Evolutionary conservation across 495 filamentous ascomycete genomes (phyloP).

Genomic region (Rhypophila decipiens): DNA sequence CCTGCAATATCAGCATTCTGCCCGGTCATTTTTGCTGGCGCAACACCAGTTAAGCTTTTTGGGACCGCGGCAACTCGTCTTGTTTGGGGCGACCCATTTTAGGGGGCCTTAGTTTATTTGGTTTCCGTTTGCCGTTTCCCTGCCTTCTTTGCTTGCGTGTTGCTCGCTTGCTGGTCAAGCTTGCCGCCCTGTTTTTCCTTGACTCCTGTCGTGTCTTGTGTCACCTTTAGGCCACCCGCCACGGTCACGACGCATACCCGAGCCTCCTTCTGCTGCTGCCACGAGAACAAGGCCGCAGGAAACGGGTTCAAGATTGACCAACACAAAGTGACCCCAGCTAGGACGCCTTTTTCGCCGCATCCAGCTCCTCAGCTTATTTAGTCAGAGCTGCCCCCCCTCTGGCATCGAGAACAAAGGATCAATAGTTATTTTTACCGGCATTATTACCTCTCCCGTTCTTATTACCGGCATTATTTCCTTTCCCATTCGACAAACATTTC

Average conservation of each 20-base stretch:
- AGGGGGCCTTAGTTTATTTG: not conserved
- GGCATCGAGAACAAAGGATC: not conserved
- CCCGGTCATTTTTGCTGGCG: not conserved
- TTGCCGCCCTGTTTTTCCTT: no score
- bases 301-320: no score
- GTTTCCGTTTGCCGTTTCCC: not conserved
- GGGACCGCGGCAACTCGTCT: no score
- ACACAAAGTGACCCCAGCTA: no score
- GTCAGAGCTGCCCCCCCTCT: not conserved
- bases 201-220: no score
- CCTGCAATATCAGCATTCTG: not conserved
- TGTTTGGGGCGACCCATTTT: not conserved
- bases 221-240: constrained; percentile 7
- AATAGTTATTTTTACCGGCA: not conserved
- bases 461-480: no score
- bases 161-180: constrained; percentile 9
- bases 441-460: not conserved
- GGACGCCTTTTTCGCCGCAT: not conserved
- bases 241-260: no score
- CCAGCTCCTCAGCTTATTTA: not conserved
- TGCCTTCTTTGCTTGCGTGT: not conserved
- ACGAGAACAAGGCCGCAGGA: no score
- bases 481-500: no score
- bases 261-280: no score
- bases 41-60: no score